phyloP scores from a whole-genome alignment of 495 filamentous ascomycete genomes.

The Lasiosphaeris hirsuta region DNA sequence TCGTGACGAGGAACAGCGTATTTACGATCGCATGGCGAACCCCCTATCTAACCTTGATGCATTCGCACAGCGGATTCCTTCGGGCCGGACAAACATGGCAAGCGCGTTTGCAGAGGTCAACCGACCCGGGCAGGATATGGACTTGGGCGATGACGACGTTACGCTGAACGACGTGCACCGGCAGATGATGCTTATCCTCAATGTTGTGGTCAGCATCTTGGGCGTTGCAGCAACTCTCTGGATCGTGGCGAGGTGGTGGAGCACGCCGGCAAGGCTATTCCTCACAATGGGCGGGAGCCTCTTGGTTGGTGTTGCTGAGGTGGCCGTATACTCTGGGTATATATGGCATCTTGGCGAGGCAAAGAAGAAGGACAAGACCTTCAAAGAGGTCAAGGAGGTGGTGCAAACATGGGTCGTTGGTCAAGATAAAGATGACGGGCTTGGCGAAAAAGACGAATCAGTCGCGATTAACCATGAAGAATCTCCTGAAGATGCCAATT shows the following conservation, averaged over 20 bases:
- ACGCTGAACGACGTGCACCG: constrained; percentile 68
- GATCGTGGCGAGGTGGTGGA: constrained; percentile 68
- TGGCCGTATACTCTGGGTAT: constrained; percentile 84
- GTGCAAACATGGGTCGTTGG: constrained; percentile 68
- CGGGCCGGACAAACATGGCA: constrained; percentile 38
- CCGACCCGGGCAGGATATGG: constrained; percentile 31
- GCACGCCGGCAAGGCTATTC: constrained; percentile 62
- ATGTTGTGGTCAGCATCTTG: constrained; percentile 69
- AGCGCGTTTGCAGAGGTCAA: constrained; percentile 51
- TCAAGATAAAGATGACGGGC: constrained; percentile 33
- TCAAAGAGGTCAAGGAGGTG: constrained; percentile 68
- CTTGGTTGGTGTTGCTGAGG: constrained; percentile 79
- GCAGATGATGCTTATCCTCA: constrained; percentile 70
- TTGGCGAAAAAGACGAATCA: constrained; percentile 36
- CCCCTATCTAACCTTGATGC: constrained; percentile 53
- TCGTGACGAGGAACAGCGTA: constrained; percentile 69
- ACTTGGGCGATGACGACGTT: constrained; percentile 53
- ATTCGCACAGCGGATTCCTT: constrained; percentile 56
- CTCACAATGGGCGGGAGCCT: constrained; percentile 65
- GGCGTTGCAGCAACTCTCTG: constrained; percentile 69
- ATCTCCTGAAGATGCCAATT: constrained; percentile 19
- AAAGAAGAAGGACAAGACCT: constrained; percentile 58
- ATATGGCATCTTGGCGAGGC: constrained; percentile 72
- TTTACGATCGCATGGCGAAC: constrained; percentile 73
- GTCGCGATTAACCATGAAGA: constrained; percentile 24